These are phyloP conservation scores for Protea cynaroides DNA, from an alignment of 164 flowering plant species.

Conservation along the genomic window DNA sequence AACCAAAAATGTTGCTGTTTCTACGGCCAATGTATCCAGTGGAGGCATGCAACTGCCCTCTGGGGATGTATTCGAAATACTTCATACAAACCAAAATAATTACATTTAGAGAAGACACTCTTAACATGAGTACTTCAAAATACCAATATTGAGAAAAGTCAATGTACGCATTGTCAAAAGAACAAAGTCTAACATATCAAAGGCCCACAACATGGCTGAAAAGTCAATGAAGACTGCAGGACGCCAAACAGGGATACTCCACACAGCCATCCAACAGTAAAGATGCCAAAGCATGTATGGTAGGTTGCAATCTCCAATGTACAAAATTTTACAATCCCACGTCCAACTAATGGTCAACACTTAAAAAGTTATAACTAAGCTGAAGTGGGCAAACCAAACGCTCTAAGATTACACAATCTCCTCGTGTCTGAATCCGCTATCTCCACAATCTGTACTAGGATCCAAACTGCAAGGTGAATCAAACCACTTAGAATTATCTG, in stretches of 20 bases:
- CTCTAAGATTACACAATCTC: constrained; percentile 49
- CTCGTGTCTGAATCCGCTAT: constrained; percentile 69
- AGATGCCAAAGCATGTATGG: constrained; percentile 28
- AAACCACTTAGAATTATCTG: constrained; percentile 90
- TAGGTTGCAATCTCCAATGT: constrained; percentile 37
- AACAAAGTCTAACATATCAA: not conserved
- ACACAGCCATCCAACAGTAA: constrained; percentile 30
- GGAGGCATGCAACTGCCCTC: no score
- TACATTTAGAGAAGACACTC: no score
- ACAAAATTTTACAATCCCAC: constrained; percentile 62
- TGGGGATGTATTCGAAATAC: no score
- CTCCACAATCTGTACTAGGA: constrained; percentile 66
- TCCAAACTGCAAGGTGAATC: constrained; percentile 92
- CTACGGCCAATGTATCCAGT: not conserved
- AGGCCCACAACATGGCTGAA: constrained; percentile 18
- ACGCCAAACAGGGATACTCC: constrained; percentile 36
- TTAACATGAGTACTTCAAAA: not conserved
- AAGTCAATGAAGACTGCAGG: constrained; percentile 35
- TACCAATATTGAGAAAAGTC: not conserved
- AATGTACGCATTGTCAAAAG: constrained; percentile 10
- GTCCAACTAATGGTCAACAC: constrained; percentile 26
- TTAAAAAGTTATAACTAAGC: constrained; percentile 22
- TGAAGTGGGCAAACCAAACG: constrained; percentile 27
- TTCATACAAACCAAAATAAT: no score
- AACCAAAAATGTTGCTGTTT: no score